Percentiles rank a stretch among this genome's conserved stretches.
These are phyloP conservation scores for Xylogone sp. DNA, from an alignment of 2,329 filamentous ascomycete species.

Conservation along the genomic window DNA sequence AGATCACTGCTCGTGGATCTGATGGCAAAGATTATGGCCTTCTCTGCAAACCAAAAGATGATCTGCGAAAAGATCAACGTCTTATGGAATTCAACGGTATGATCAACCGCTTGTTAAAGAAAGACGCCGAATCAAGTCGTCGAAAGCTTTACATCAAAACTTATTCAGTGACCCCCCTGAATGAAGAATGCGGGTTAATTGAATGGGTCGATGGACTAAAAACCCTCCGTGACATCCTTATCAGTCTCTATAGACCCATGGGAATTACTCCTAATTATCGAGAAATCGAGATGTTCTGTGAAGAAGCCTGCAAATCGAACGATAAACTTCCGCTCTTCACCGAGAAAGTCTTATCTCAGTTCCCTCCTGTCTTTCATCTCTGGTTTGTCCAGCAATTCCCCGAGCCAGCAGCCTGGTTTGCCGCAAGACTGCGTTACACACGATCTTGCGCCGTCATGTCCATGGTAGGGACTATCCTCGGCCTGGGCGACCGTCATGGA, in stretches of 20 bases:
- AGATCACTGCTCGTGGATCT: conserved; percentile 81
- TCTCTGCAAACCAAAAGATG: conserved; percentile 96
- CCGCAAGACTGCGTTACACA: conserved; percentile 82
- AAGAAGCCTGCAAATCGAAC: conserved; percentile 53
- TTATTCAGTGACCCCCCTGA: conserved; percentile 93
- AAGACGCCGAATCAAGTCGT: conserved; percentile 85
- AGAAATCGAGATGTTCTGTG: conserved; percentile 61
- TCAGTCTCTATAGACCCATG: conserved; percentile 72
- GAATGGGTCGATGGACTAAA: conserved; percentile 98
- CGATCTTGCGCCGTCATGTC: conserved; percentile 97
- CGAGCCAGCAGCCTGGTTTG: conserved; percentile 88
- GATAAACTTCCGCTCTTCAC: conserved; percentile 69
- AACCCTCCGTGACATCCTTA: conserved; percentile 85
- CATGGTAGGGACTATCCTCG: conserved; percentile 96
- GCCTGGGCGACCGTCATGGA: conserved; percentile 89
- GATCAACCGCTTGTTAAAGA: conserved; percentile 92
- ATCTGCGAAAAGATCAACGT: conserved; percentile 93
- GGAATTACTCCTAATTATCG: conserved; percentile 68
- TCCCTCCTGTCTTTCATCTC: conserved; percentile 79
- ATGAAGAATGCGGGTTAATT: conserved; percentile 95
- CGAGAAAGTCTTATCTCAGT: conserved; percentile 58
- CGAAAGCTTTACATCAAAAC: conserved; percentile 93
- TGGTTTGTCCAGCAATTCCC: conserved; percentile 98
- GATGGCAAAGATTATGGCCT: conserved; percentile 87
- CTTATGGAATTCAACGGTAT: conserved; percentile 99